Percentiles rank a stretch among this genome's conserved stretches.
phyloP scores from a whole-genome alignment of 352 stramenopile species.

The Plasmopara halstedii region DNA sequence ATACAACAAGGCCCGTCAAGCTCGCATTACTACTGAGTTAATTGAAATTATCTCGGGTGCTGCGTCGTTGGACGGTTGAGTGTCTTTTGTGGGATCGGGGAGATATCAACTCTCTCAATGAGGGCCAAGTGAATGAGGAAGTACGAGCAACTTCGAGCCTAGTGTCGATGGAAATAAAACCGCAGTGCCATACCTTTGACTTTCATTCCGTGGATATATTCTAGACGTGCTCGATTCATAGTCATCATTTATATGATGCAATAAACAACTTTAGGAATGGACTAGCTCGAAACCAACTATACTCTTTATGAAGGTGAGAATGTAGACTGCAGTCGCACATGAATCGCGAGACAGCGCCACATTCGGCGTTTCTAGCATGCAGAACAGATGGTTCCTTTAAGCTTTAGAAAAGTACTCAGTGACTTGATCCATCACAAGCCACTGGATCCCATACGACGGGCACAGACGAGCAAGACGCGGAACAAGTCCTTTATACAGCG shows the following conservation, averaged over 20 bases:
- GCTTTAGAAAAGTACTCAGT: constrained; percentile 63
- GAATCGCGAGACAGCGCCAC: background rate
- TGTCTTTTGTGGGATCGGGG: too few species aligned
- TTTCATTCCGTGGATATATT: too few species aligned
- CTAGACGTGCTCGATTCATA: background rate
- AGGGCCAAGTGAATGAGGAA: constrained; percentile 17
- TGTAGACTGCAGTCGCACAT: too few species aligned
- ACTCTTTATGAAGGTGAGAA: too few species aligned
- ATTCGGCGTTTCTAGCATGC: too few species aligned
- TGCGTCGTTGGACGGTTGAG: constrained; percentile 90
- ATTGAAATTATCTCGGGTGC: constrained; percentile 99
- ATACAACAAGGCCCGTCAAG: constrained; percentile 91
- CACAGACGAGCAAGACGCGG: constrained; percentile 89
- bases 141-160: constrained; percentile 21
- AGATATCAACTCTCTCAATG: too few species aligned
- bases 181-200: constrained; percentile 22
- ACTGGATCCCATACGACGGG: constrained; percentile 83
- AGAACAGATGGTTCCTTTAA: too few species aligned
- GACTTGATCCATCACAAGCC: constrained; percentile 82
- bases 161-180: constrained; percentile 32
- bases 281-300: too few species aligned
- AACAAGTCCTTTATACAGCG: constrained; percentile 97
- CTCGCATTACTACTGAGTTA: constrained; percentile 95
- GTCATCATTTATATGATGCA: too few species aligned
- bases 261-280: too few species aligned